Evolutionary conservation across 371 early-diverging fungal species (phyloP).

Genomic region (Rhizopus arrhizus): DNA sequence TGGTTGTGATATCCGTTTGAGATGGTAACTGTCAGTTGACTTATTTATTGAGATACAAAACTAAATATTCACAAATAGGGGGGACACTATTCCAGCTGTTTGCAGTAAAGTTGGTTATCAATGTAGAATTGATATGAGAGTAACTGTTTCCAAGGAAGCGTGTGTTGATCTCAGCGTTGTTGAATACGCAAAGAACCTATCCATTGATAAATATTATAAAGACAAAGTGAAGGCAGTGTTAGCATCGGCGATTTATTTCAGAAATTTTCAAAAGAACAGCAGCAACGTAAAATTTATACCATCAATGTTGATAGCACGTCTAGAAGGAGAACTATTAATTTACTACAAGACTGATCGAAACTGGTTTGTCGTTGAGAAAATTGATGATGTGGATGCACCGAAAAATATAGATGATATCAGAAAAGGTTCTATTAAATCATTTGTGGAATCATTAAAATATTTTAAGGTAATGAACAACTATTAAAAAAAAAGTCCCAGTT

Average conservation of each 20-base stretch:
- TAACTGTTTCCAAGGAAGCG: conserved; percentile 3
- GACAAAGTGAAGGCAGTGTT: conserved; percentile 14
- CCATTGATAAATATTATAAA: conserved; percentile 14
- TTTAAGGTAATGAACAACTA: too few relatives aligned
- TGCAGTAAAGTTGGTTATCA: conserved; percentile 14
- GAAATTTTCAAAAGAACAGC: conserved; percentile 13
- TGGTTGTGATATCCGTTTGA: conserved; percentile 4
- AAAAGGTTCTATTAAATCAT: conserved; percentile 8
- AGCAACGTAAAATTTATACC: conserved; percentile 11
- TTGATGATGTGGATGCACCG: conserved; percentile 11
- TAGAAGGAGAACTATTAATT: conserved; percentile 12
- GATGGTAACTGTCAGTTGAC: conserved; percentile 11
- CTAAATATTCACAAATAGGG: conserved; percentile 5
- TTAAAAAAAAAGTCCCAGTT: too few relatives aligned
- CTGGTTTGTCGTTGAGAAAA: conserved; percentile 14
- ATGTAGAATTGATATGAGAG: conserved; percentile 22
- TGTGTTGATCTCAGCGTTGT: conserved; percentile 11
- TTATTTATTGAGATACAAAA: conserved; percentile 11
- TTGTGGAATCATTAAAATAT: conserved; percentile 6
- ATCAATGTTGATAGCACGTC: conserved; percentile 17
- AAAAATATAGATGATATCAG: not conserved
- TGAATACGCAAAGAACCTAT: conserved; percentile 16
- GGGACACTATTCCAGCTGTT: conserved; percentile 14
- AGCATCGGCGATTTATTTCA: conserved; percentile 4
- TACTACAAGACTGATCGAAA: conserved; percentile 16